A percentile compares a stretch with the other conserved stretches of the same genome.
These are phyloP conservation scores for Juncus effusus DNA, from an alignment of 176 grass and related monocot genomes.

Conservation along the genomic window DNA sequence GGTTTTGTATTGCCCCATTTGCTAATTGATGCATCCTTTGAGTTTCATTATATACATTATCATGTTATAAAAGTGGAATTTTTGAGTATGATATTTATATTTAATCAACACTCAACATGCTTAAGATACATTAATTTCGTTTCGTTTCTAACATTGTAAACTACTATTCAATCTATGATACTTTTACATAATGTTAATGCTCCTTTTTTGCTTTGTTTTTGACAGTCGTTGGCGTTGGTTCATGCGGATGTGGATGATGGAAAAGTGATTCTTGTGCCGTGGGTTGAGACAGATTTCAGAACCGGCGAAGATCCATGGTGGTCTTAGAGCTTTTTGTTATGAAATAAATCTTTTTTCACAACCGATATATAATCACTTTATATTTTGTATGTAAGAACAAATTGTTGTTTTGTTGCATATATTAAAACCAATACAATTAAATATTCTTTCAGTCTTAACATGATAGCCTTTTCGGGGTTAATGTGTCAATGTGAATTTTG, in stretches of 20 bases:
- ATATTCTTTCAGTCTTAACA: too few relatives aligned
- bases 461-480: too few relatives aligned
- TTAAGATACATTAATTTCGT: conserved; percentile 1
- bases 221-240: conserved; percentile 77
- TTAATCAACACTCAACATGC: background rate
- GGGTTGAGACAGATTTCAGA: conserved; percentile 97
- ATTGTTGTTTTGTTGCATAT: conserved; percentile 24
- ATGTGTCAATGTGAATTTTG: too few relatives aligned
- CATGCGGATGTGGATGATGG: conserved; percentile 81
- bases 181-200: background rate
- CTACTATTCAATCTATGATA: background rate
- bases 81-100: background rate
- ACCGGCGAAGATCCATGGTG: conserved; percentile 80
- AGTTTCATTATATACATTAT: background rate
- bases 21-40: too few relatives aligned
- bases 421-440: background rate
- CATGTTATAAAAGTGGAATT: background rate
- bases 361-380: conserved; percentile 6
- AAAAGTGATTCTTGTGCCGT: conserved; percentile 80
- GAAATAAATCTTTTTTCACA: background rate
- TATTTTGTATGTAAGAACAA: conserved; percentile 19
- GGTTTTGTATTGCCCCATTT: too few relatives aligned
- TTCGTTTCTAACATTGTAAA: background rate
- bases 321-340: conserved; percentile 35
- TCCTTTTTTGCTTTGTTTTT: background rate